Evolutionary conservation across 257 asterid genomes (phyloP).

Genomic region (Asclepias syriaca): DNA sequence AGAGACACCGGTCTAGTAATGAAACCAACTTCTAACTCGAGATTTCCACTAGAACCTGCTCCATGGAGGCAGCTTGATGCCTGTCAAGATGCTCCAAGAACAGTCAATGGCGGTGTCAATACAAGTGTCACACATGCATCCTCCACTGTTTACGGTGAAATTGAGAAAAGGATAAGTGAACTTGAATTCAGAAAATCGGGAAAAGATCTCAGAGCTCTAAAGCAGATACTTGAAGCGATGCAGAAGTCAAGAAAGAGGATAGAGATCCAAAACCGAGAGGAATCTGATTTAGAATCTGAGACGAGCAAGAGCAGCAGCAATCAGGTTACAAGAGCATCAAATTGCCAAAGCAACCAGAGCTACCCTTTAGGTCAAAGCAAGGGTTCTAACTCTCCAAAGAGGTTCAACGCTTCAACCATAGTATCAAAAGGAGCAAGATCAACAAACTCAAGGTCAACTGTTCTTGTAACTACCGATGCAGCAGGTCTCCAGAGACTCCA

Average conservation of each 20-base stretch:
- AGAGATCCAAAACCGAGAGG: constrained; percentile 39
- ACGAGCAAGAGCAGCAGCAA: constrained; percentile 23
- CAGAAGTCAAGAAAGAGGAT: constrained; percentile 58
- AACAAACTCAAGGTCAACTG: constrained; percentile 27
- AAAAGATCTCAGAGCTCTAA: constrained; percentile 87
- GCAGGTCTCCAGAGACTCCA: constrained; percentile 36
- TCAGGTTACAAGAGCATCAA: constrained; percentile 24
- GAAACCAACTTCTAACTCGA: constrained; percentile 37
- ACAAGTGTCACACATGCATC: constrained; percentile 32
- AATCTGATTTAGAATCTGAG: constrained; percentile 31
- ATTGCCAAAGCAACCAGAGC: constrained; percentile 21
- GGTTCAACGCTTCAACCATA: constrained; percentile 33
- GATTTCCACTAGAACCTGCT: constrained; percentile 80
- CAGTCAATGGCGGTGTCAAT: constrained; percentile 32
- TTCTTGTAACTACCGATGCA: constrained; percentile 16
- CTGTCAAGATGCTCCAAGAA: constrained; percentile 36
- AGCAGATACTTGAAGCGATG: constrained; percentile 85
- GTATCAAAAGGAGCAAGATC: constrained; percentile 39
- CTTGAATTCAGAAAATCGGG: constrained; percentile 77
- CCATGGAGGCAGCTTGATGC: constrained; percentile 69
- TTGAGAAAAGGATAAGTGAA: constrained; percentile 73
- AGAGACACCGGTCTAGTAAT: constrained; percentile 25
- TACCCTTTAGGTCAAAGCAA: constrained; percentile 29
- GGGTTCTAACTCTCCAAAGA: constrained; percentile 34
- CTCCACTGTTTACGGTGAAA: constrained; percentile 71